Evolutionary conservation across 1,139 yeast genomes (phyloP), one percentile per base, ranked within the genome.

Genomic region (Kodamaea alishanica): DNA sequence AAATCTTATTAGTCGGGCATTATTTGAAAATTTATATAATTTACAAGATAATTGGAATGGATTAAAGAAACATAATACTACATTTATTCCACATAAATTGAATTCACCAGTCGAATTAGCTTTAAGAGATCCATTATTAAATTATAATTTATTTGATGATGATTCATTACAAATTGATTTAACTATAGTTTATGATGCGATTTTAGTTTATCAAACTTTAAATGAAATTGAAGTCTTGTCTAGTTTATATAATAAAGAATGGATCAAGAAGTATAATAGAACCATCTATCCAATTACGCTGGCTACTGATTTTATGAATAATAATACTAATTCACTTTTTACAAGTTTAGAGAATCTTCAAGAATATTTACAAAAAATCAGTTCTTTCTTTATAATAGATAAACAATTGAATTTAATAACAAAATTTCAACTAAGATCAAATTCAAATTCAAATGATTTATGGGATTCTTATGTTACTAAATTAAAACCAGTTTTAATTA

Each of bases 31-130:
- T 44, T 70, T 81, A 30, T 69, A 67, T 22, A 63, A 65, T 7
- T 71, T 88, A 35, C 79, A 83, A 38, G 65, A 66, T 6, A 65
- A 69, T 30, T 87, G 95, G 95, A 67, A 58, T 20, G 40, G 49
- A 55, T 42, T 53, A 46, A 42, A 70, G 55, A 49, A 72, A 45
- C 57, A 22, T 47, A 65, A 48, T 41, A 32, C 39, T 4, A 55
- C 75, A 12, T 71, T 85, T 41, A 61, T 69, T 8, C 71, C 76
- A 12, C 89, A 79, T 56, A 82, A 83, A 52, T 76, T 90, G 46
- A 89, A 89, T 56, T 85, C 96, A 0, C 88, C 96, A 0, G 87
- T 89, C 6, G 97, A 90, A 58, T 61, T 80, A 9, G 78, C 89
- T 5, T 69, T 84, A 58, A 68, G 95, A 49, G 81, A 79, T 42